Conservation (phyloP, 2,329 filamentous ascomycete genomes). For the Zymoseptoria ardabiliae region DNA sequence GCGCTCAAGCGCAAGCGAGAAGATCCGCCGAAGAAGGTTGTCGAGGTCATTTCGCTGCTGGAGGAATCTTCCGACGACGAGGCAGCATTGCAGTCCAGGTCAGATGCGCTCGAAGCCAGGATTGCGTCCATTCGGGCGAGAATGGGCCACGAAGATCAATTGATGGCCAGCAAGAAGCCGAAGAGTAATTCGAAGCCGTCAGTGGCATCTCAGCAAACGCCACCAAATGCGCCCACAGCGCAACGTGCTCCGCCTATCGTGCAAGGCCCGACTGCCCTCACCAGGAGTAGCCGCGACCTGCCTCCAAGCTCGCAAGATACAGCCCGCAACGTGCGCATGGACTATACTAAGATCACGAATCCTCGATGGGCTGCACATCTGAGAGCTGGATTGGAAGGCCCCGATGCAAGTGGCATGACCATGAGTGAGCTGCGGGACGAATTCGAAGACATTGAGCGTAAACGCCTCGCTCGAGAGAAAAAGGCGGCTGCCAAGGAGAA, state of each 20-base stretch:
- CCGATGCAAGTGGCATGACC: not conserved
- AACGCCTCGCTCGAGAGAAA: not conserved
- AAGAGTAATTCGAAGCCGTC: not conserved
- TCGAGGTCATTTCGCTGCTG: constrained; percentile 1
- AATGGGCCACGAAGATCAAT: constrained; percentile 10
- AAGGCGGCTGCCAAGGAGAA: not conserved
- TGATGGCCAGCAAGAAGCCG: constrained; percentile 9
- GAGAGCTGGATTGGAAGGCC: not conserved
- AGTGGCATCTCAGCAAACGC: not conserved
- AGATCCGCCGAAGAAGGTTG: not conserved
- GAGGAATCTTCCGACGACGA: constrained; percentile 10
- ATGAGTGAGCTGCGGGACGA: not conserved
- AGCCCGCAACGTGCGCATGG: not conserved
- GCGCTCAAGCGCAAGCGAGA: constrained; percentile 2
- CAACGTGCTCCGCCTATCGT: not conserved
- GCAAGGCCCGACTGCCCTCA: not conserved
- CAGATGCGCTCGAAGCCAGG: constrained; percentile 5
- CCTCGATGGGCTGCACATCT: not conserved
- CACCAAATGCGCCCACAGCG: not conserved
- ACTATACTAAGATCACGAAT: not conserved
- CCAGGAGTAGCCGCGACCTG: not conserved
- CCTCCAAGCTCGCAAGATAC: not conserved
- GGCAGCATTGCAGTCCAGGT: constrained; percentile 6
- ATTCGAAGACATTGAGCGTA: not conserved
- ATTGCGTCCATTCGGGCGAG: constrained; percentile 11